These are phyloP conservation scores for Pistacia atlantica DNA, from an alignment of 345 rosid species.

Conservation along the genomic window DNA sequence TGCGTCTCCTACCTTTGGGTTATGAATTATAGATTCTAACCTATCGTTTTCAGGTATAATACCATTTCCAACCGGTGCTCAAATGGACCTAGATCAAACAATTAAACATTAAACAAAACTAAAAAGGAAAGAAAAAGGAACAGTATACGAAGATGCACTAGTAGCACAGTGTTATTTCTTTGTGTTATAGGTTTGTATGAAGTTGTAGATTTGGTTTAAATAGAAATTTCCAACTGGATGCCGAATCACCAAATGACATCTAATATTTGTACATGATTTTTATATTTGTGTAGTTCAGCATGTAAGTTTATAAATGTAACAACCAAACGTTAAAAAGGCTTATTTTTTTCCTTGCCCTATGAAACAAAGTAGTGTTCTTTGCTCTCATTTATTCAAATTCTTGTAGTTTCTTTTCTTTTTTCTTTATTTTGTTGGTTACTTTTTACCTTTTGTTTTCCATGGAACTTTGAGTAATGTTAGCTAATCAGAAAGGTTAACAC, in stretches of 20 bases:
- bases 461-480: too few relatives aligned
- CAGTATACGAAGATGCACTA: neutral
- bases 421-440: too few relatives aligned
- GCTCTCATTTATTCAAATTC: too few relatives aligned
- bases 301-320: neutral
- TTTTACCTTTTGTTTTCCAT: too few relatives aligned
- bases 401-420: too few relatives aligned
- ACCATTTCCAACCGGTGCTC: neutral
- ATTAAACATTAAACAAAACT: conserved; percentile 11
- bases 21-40: conserved; percentile 14
- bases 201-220: neutral
- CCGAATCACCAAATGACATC: conserved; percentile 5
- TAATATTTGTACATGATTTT: conserved; percentile 17
- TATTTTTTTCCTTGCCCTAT: neutral
- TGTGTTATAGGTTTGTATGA: conserved; percentile 22
- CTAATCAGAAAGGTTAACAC: too few relatives aligned
- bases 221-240: conserved; percentile 2
- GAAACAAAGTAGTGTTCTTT: neutral
- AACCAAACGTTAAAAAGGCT: neutral
- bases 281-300: neutral
- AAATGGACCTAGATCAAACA: conserved; percentile 14
- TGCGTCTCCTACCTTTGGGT: neutral
- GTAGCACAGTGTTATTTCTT: conserved; percentile 5
- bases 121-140: neutral
- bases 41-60: conserved; percentile 32